Conservation (phyloP, 2,329 filamentous ascomycete species). For the Botrytis tulipae region DNA sequence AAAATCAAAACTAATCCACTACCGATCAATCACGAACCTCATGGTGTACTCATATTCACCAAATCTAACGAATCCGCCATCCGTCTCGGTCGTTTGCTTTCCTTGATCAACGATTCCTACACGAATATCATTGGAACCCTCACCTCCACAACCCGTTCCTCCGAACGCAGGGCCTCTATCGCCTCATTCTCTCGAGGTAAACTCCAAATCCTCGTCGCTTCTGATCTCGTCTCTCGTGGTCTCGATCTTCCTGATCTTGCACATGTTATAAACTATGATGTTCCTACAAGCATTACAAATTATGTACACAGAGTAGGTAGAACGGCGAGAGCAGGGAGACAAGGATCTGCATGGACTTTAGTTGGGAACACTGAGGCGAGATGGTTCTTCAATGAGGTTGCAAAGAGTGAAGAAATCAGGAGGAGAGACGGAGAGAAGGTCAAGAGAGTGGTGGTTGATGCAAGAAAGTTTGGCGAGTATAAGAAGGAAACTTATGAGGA, state of each 20-base stretch:
- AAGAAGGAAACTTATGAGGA: slow-evolving; percentile 45
- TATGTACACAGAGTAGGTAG: slow-evolving; percentile 93
- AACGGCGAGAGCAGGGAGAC: slow-evolving; percentile 76
- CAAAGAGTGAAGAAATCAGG: slow-evolving; percentile 51
- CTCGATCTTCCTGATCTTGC: slow-evolving; percentile 77
- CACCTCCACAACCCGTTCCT: slow-evolving; percentile 74
- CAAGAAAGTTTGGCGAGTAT: slow-evolving; percentile 42
- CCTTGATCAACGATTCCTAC: slow-evolving; percentile 61
- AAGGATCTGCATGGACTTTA: slow-evolving; percentile 81
- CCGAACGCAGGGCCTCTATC: slow-evolving; percentile 65
- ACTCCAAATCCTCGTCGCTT: slow-evolving; percentile 77
- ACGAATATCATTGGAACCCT: slow-evolving; percentile 63
- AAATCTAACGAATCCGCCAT: slow-evolving; percentile 85
- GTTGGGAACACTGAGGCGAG: slow-evolving; percentile 72
- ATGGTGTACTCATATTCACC: slow-evolving; percentile 73
- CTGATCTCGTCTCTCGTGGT: slow-evolving; percentile 89
- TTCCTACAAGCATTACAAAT: slow-evolving; percentile 74
- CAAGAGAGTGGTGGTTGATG: slow-evolving; percentile 45
- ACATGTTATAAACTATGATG: slow-evolving; percentile 91
- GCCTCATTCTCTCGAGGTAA: slow-evolving; percentile 62
- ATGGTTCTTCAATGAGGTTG: slow-evolving; percentile 90
- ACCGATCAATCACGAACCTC: slow-evolving; percentile 27
- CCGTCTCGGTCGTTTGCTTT: slow-evolving; percentile 79
- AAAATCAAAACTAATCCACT: slow-evolving; percentile 13
- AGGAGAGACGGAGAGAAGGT: slow-evolving; percentile 45